phyloP scores from a whole-genome alignment of 352 stramenopile species.

The Phytophthora colocasiae region DNA sequence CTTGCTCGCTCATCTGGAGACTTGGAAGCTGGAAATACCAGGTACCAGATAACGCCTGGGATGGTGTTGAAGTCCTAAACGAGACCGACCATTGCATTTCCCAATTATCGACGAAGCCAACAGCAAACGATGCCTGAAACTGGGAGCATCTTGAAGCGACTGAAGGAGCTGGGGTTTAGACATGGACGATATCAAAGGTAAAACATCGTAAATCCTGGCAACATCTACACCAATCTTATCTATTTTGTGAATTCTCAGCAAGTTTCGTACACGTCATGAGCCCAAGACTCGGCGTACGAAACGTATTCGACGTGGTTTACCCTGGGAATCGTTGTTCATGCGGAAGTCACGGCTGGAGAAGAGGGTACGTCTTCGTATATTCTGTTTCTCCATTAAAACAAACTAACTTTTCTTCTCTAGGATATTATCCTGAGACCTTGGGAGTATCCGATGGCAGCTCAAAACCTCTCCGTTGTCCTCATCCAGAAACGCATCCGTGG shows the following conservation, averaged over 20 bases:
- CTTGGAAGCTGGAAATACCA: not conserved
- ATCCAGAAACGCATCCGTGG: constrained; percentile 79
- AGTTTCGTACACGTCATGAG: constrained; percentile 56
- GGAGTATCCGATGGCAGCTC: constrained; percentile 84
- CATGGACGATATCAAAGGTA: constrained; percentile 68
- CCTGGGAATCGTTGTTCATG: constrained; percentile 86
- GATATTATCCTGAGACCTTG: constrained; percentile 73
- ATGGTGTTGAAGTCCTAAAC: constrained; percentile 13
- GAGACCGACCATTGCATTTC: constrained; percentile 1
- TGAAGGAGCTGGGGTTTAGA: constrained; percentile 49
- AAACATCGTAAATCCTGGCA: not conserved
- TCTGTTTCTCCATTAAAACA: too few species aligned
- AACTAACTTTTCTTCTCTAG: constrained; percentile 24
- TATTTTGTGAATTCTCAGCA: constrained; percentile 36
- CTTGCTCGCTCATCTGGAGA: constrained; percentile 31
- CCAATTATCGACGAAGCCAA: not conserved
- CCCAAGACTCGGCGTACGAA: constrained; percentile 53
- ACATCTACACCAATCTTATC: not conserved
- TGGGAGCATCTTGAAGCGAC: constrained; percentile 38
- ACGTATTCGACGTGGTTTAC: constrained; percentile 30
- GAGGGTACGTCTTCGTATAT: constrained; percentile 39
- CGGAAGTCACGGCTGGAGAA: constrained; percentile 74
- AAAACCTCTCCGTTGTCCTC: constrained; percentile 78
- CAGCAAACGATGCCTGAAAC: not conserved
- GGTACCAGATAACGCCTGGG: constrained; percentile 18